Evolutionary conservation across 2,329 filamentous ascomycete genomes (phyloP), one percentile per base, ranked within the genome.

Genomic region (Colletotrichum paranaense): DNA sequence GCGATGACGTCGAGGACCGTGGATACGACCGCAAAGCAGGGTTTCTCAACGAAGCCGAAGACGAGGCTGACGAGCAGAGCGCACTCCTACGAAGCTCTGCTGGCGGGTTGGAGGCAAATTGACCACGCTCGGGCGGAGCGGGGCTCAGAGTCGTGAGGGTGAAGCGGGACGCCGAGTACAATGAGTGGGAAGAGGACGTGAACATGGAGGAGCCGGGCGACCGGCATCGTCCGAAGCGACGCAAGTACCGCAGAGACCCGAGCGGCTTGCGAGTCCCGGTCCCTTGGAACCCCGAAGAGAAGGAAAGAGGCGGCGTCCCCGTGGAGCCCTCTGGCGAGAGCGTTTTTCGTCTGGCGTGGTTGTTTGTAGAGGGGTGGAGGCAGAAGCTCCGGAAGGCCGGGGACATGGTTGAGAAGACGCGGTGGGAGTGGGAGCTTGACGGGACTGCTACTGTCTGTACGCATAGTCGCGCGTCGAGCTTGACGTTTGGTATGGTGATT

Each of bases 341-440:
- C 35, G 78, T 80, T 0, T 81, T 76, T 59, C 78, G 82, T 11
- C 76, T 83, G 24, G 80, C 83, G 2, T 85, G 83, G 82, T 69
- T 82, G 49, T 83, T 79, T 67, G 80, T 80, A 2, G 78, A 84
- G 67, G 83, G 83, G 2, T 84, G 83, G 83, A 78, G 82, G 24
- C 78, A 78, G 49, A 76, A 79, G 63, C 70, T 84, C 30, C 76
- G 77, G 5, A 78, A 75, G 55, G 78, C 79, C 4, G 78, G 80
- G 2, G 80, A 83, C 58, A 60, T 80, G 9, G 76, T 84, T 1
- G 82, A 84, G 76, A 75, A 74, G 76, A 76, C 77, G 9, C 75
- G 82, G 26, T 80, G 80, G 79, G 79, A 81, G 70, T 80, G 79
- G 78, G 73, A 73, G 49, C 63, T 73, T n/a, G 71, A 56, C 59